Evolutionary conservation across 148 eudicot species (phyloP).

Genomic region (Rhododendron simsii): DNA sequence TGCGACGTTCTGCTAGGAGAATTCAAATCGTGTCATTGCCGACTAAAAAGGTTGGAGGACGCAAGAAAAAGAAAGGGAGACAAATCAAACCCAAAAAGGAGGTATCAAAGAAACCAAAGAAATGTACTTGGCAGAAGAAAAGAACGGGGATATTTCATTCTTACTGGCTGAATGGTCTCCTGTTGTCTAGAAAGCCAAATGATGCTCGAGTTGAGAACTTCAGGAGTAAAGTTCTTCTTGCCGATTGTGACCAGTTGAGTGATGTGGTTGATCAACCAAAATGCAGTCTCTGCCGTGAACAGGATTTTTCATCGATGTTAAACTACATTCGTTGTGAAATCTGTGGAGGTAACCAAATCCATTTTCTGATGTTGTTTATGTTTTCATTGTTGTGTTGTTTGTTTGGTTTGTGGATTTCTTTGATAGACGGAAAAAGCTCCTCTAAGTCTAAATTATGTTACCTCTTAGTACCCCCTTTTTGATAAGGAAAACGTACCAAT

Average conservation of each 20-base stretch:
- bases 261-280: conserved; percentile 34
- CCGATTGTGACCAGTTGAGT: conserved; percentile 34
- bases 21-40: conserved; percentile 28
- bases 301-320: conserved; percentile 33
- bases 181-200: conserved; percentile 53
- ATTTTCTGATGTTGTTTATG: not conserved
- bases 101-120: conserved; percentile 27
- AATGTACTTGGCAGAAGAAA: conserved; percentile 43
- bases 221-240: conserved; percentile 48
- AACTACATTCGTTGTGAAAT: conserved; percentile 67
- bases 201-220: conserved; percentile 64
- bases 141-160: conserved; percentile 39
- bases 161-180: conserved; percentile 80
- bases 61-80: conserved; percentile 28
- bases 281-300: conserved; percentile 69
- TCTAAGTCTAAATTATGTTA: not conserved
- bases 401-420: not conserved
- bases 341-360: conserved; percentile 64
- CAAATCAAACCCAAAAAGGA: conserved; percentile 22
- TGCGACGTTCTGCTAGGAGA: conserved; percentile 78
- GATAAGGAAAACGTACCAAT: not conserved
- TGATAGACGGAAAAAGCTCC: not conserved
- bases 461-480: not conserved
- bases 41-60: conserved; percentile 28
- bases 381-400: not conserved